Evolutionary conservation across 2,329 filamentous ascomycete genomes (phyloP), one percentile per base, ranked within the genome.

Genomic region (Setomelanomma holmii): DNA sequence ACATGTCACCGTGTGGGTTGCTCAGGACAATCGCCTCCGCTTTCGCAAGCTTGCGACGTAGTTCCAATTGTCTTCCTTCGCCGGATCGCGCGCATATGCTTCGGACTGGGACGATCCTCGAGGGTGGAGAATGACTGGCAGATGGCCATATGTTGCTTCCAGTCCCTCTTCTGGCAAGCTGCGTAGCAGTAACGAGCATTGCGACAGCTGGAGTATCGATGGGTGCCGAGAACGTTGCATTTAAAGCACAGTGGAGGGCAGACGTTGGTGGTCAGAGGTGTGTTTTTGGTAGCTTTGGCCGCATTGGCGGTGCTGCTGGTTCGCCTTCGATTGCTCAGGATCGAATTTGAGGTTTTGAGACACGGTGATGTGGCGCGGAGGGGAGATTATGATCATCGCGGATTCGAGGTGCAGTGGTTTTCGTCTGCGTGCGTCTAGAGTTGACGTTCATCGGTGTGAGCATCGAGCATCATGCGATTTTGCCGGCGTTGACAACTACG

Each of bases 81-180:
- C n/a, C n/a, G 66, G 4, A 22, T 36, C 7, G 60, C 54, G 55
- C 66, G 59, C 14, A 24, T 22, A 8, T 27, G 45, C 44, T 40
- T 39, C 21, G 30, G 40, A 24, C 12, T 19, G 2, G 46, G 23
- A 22, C 14, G 33, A 5, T 27, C 10, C 11, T 14, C 34, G 38
- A 39, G 42, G 43, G 19, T 19, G 22, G 17, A 39, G 7, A 48
- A 38, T 47, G 45, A 24, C 21, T 34, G 16, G 35, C 43, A n/a
- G 19, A 42, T n/a, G 4, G 14, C n/a, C 40, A 17, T 16, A n/a
- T 24, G 12, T n/a, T n/a, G n/a, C 21, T 38, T 38, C 34, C 16
- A 19, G 16, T 38, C 11, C 16, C 16, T 6, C 24, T 30, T 30
- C 24, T 30, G 24, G 24, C 24, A 30, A 7, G 6, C 7, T 12